Conservation (phyloP, 345 rosid genomes). For the Gossypium ekmanianum region DNA sequence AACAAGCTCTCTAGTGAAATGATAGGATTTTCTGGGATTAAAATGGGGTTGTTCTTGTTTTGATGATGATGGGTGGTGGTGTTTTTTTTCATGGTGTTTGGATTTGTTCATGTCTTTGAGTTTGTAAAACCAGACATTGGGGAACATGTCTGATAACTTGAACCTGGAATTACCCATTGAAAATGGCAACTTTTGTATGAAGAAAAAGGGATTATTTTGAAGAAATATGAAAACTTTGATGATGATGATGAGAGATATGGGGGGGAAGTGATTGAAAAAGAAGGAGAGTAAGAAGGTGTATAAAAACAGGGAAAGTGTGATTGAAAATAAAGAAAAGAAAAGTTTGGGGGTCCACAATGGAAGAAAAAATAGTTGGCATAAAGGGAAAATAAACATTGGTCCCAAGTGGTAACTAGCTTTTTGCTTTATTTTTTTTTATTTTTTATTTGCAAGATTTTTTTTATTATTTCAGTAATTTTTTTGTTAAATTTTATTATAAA, state of each 20-base stretch:
- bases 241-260: background rate
- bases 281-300: background rate
- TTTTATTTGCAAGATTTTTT: too few species aligned
- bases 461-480: too few species aligned
- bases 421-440: background rate
- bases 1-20: constrained; percentile 45
- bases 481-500: too few species aligned
- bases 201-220: background rate
- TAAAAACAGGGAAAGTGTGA: background rate
- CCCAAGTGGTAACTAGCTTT: constrained; percentile 7
- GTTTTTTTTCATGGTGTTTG: constrained; percentile 9
- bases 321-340: background rate
- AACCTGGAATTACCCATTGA: constrained; percentile 72
- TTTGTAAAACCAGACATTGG: constrained; percentile 84
- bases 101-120: constrained; percentile 51
- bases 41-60: constrained; percentile 28
- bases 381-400: background rate
- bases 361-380: constrained; percentile 10
- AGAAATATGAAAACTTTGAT: background rate
- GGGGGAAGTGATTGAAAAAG: background rate
- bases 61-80: background rate
- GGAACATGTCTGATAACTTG: constrained; percentile 67
- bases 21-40: constrained; percentile 57
- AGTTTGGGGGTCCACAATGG: constrained; percentile 20
- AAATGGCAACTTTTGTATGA: too few species aligned